A percentile compares a stretch with the other conserved stretches of the same genome.
Evolutionary conservation across 2,329 filamentous ascomycete genomes (phyloP).

Genomic region (Botrytis sinoallii): DNA sequence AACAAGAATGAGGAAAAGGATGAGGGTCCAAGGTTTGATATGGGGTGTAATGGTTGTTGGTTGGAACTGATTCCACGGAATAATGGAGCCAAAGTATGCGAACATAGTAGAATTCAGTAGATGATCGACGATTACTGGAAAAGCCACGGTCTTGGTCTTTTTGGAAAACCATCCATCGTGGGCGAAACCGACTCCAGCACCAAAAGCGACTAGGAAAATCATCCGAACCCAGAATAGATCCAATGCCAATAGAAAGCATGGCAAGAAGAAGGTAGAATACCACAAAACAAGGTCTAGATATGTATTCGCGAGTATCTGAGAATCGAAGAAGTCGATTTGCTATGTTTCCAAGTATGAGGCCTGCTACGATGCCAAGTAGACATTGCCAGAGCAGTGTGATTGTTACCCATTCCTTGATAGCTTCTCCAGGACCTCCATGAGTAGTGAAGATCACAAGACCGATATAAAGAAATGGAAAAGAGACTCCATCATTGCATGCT

Average conservation of each 20-base stretch:
- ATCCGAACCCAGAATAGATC: slow-evolving; percentile 50
- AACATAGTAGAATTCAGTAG: slow-evolving; percentile 55
- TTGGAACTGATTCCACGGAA: slow-evolving; percentile 49
- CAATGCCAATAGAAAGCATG: slow-evolving; percentile 50
- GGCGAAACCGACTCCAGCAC: slow-evolving; percentile 53
- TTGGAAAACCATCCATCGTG: slow-evolving; percentile 52
- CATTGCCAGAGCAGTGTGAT: slow-evolving; percentile 56
- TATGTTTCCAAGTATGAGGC: slow-evolving; percentile 45
- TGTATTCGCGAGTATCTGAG: slow-evolving; percentile 44
- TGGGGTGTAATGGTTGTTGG: slow-evolving; percentile 41
- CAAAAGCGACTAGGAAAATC: slow-evolving; percentile 57
- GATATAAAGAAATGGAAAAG: slow-evolving; percentile 55
- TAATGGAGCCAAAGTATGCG: slow-evolving; percentile 53
- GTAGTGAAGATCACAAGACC: slow-evolving; percentile 46
- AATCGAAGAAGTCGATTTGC: slow-evolving; percentile 50
- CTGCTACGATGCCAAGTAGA: slow-evolving; percentile 45
- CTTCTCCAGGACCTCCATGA: slow-evolving; percentile 37
- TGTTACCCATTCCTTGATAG: slow-evolving; percentile 51
- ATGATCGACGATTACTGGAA: slow-evolving; percentile 51
- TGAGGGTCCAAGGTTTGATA: slow-evolving; percentile 42
- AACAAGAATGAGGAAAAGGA: slow-evolving; percentile 48
- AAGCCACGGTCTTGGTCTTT: slow-evolving; percentile 44
- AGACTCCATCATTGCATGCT: slow-evolving; percentile 54
- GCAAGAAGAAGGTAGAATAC: slow-evolving; percentile 56
- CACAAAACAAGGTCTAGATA: slow-evolving; percentile 49